Evolutionary conservation across 192 early-diverging fungal species (phyloP), one percentile per base, ranked within the genome.

Genomic region (Chytriomyces sp.): DNA sequence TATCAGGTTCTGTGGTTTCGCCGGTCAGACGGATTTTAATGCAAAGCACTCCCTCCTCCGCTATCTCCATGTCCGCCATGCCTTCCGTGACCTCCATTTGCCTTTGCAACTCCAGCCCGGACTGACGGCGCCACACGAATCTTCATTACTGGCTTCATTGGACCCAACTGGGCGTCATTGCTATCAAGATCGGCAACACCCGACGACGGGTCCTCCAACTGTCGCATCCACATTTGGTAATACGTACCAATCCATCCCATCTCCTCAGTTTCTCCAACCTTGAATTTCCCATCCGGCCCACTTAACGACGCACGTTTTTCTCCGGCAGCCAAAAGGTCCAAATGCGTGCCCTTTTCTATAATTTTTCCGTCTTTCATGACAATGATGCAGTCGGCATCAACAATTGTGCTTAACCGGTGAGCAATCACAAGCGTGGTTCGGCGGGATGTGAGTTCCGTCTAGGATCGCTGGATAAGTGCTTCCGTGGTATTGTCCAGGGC

Each of bases 181-280:
- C 35, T 4, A 35, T 57, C 20, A 13, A 57, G 13, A 26, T 4
- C 63, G 63, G 2, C n/a, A 11, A 64, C 67, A 49, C 20, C 67
- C 7, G 18, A 20, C 49, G 47, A 23, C 64, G 82, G 79, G 11
- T 84, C 80, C 5, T 84, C 81, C 48, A 93, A 84, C 89, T 98
- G 95, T 77, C 94, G 92, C 76, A 92, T 91, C 96, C 95, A 97
- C 94, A 97, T 94, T 68, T 91, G 88, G 72, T 89, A 93, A 77
- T 98, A 97, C 2, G 93, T 87, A 6, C 92, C 93, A 24, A 80
- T 76, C 71, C 73, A 75, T 44, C 68, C 69, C 61, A 71, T 63
- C 6, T 44, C 61, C 46, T 72, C 78, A 26, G 53, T 64, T 26
- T 80, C 75, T 10, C 60, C 72, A 35, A 77, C 78, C 26, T 85